Conservation (phyloP, 768 basidiomycete species). For the Naganishia kalamii region DNA sequence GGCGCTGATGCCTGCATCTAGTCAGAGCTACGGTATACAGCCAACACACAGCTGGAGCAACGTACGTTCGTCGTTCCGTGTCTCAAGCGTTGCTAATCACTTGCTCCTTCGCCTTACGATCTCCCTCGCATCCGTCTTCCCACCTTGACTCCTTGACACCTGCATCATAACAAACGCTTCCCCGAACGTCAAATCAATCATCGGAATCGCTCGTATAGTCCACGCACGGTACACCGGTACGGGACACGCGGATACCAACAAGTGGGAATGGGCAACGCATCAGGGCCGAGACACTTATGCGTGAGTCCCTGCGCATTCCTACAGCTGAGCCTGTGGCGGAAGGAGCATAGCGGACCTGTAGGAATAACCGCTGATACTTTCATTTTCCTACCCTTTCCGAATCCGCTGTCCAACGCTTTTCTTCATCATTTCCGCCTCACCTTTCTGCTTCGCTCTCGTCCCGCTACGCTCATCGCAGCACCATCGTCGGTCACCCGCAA, state of each 20-base stretch:
- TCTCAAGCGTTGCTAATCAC: too few species aligned
- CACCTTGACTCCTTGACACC: too few species aligned
- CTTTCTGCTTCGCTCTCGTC: not conserved
- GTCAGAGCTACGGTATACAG: slow-evolving; percentile 80
- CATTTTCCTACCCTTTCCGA: not conserved
- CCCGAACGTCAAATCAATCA: too few species aligned
- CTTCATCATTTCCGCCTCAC: not conserved
- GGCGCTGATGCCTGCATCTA: too few species aligned
- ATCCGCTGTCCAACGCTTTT: too few species aligned
- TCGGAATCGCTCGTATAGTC: slow-evolving; percentile 62
- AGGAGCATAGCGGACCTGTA: not conserved
- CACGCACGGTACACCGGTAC: slow-evolving; percentile 92
- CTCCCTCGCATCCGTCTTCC: too few species aligned
- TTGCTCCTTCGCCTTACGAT: too few species aligned
- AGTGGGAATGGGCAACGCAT: slow-evolving; percentile 56
- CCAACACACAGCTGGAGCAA: slow-evolving; percentile 92
- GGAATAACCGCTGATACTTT: not conserved
- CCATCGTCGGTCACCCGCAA: slow-evolving; percentile 85
- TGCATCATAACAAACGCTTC: too few species aligned
- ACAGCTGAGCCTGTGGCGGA: too few species aligned
- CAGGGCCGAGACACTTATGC: slow-evolving; percentile 25
- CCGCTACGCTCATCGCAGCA: slow-evolving; percentile 60
- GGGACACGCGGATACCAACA: slow-evolving; percentile 95
- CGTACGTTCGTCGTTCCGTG: slow-evolving; percentile 54
- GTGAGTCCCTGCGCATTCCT: slow-evolving; percentile 17